A percentile compares a stretch with the other conserved stretches of the same genome.
phyloP scores from a whole-genome alignment of 169 alveolate species.

The Plasmodium gonderi region DNA sequence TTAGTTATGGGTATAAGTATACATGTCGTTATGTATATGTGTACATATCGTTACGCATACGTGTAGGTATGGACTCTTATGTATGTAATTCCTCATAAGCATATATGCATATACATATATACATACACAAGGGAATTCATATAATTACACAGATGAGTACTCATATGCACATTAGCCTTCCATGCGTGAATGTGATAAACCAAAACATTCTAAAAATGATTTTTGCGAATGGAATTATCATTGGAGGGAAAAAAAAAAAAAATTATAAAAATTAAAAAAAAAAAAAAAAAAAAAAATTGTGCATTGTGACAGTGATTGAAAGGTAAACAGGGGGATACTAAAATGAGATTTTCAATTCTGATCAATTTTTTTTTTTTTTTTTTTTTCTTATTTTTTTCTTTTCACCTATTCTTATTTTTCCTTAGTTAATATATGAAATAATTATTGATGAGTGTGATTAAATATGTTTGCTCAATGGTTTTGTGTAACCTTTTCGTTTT shows the following conservation, averaged over 20 bases:
- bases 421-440: background rate
- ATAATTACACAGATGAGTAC: background rate
- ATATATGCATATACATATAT: background rate
- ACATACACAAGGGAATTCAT: background rate
- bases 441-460: background rate
- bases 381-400: background rate
- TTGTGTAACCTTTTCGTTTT: background rate
- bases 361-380: background rate
- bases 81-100: background rate
- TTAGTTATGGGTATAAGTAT: too few species aligned
- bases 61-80: background rate
- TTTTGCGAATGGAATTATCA: background rate
- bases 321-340: background rate
- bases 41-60: background rate
- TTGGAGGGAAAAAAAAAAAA: background rate
- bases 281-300: background rate
- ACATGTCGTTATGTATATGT: too few species aligned
- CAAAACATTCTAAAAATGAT: background rate
- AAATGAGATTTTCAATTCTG: background rate
- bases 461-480: background rate
- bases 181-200: background rate
- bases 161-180: background rate
- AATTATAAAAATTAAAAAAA: too few species aligned
- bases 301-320: background rate
- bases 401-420: too few species aligned